Conservation (phyloP, 2,329 filamentous ascomycete genomes). For the Aspergillus quadrilineatus region DNA sequence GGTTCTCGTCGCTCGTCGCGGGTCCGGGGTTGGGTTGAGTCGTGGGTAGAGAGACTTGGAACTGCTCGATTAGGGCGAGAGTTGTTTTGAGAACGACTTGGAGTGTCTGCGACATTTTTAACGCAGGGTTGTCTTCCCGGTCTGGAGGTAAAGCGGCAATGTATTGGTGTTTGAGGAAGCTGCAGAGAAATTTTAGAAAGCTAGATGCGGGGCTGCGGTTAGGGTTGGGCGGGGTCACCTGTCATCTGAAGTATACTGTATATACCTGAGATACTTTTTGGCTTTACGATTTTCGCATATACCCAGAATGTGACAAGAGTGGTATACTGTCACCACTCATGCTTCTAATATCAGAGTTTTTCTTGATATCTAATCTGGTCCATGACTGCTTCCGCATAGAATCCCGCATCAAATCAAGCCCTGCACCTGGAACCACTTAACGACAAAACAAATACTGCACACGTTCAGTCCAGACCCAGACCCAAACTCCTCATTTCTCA, state of each 20-base stretch:
- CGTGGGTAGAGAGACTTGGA: slow-evolving; percentile 37
- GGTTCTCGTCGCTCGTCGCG: background rate
- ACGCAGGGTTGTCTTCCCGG: slow-evolving; percentile 5
- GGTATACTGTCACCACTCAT: no score
- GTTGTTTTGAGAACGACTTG: slow-evolving; percentile 33
- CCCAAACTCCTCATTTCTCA: slow-evolving; percentile 26
- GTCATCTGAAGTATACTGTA: background rate
- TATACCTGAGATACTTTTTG: background rate
- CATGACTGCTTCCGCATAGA: no score
- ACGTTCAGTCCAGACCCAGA: background rate
- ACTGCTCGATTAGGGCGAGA: slow-evolving; percentile 40
- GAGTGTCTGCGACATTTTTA: slow-evolving; percentile 34
- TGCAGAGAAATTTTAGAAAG: slow-evolving; percentile 25
- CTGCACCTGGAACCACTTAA: no score
- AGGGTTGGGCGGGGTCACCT: slow-evolving; percentile 34
- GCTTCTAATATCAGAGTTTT: no score
- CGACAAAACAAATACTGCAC: no score
- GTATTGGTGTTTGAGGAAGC: slow-evolving; percentile 4
- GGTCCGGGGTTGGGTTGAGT: slow-evolving; percentile 15
- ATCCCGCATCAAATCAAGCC: no score
- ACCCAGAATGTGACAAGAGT: no score
- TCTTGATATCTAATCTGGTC: no score
- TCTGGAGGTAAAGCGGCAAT: background rate
- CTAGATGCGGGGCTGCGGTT: slow-evolving; percentile 31
- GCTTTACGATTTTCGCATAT: no score